phyloP scores from a whole-genome alignment of 176 grass and related monocot genomes.

The Bonia amplexicaulis region DNA sequence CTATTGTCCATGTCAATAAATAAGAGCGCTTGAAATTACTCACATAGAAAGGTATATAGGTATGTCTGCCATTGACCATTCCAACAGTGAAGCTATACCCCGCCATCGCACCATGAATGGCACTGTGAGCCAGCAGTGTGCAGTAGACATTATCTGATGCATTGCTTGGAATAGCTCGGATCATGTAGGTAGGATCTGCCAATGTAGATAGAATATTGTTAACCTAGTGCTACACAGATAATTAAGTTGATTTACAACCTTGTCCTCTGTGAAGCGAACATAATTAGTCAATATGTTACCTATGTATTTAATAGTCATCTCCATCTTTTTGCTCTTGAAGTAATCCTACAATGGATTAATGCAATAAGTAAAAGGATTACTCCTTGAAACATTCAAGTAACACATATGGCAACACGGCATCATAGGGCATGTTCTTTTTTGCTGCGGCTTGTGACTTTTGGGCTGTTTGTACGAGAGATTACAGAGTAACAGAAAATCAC shows the following conservation, averaged over 20 bases:
- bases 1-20: not conserved
- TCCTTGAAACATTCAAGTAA: not conserved
- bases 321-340: slow-evolving; percentile 60
- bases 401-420: not conserved
- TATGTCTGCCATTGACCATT: slow-evolving; percentile 76
- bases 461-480: too few relatives aligned
- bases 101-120: slow-evolving; percentile 92
- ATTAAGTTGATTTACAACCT: not conserved
- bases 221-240: not conserved
- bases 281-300: slow-evolving; percentile 32
- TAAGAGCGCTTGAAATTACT: slow-evolving; percentile 33
- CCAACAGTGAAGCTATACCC: slow-evolving; percentile 93
- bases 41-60: slow-evolving; percentile 91
- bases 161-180: slow-evolving; percentile 91
- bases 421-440: too few relatives aligned
- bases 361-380: not conserved
- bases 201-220: slow-evolving; percentile 22
- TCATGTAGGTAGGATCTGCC: slow-evolving; percentile 98
- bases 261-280: not conserved
- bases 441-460: too few relatives aligned
- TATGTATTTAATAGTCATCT: slow-evolving; percentile 97
- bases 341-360: slow-evolving; percentile 28
- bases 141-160: slow-evolving; percentile 97
- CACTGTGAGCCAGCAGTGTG: slow-evolving; percentile 83
- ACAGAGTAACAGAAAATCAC: too few relatives aligned